Percentiles rank a stretch among this genome's conserved stretches.
These are phyloP conservation scores for Apiospora kogelbergensis DNA, from an alignment of 2,329 filamentous ascomycete species.

Conservation along the genomic window DNA sequence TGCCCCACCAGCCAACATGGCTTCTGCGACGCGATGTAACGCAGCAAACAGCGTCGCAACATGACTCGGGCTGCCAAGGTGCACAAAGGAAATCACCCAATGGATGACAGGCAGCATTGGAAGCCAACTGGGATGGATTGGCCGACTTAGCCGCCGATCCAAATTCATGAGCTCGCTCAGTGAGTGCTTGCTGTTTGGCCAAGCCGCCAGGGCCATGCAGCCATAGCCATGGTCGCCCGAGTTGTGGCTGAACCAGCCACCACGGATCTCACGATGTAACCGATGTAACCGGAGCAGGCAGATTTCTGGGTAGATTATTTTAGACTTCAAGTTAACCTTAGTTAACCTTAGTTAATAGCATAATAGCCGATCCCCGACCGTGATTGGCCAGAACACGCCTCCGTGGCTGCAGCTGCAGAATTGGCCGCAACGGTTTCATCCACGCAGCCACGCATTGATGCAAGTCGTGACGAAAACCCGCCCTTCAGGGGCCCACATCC, in stretches of 20 bases:
- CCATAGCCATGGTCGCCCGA: no score
- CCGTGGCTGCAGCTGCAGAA: neutral
- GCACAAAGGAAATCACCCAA: neutral
- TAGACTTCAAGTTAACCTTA: slow-evolving; percentile 2
- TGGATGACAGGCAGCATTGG: neutral
- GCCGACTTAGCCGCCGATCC: neutral
- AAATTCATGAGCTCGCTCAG: neutral
- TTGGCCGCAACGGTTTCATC: neutral
- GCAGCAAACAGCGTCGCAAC: neutral
- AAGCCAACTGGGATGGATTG: neutral
- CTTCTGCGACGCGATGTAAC: neutral
- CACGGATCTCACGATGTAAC: neutral
- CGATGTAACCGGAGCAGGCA: neutral
- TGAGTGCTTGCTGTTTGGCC: neutral
- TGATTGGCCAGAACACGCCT: neutral
- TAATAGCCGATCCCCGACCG: neutral
- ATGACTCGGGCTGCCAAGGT: neutral
- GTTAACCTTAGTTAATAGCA: neutral
- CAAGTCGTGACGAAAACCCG: neutral
- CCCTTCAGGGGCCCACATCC: neutral
- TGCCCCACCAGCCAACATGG: neutral
- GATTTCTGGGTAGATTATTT: no score
- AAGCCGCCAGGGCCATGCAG: no score
- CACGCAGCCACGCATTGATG: neutral
- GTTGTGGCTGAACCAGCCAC: neutral